Evolutionary conservation across 441 rosid species (phyloP).

Genomic region (Gossypium laxum): DNA sequence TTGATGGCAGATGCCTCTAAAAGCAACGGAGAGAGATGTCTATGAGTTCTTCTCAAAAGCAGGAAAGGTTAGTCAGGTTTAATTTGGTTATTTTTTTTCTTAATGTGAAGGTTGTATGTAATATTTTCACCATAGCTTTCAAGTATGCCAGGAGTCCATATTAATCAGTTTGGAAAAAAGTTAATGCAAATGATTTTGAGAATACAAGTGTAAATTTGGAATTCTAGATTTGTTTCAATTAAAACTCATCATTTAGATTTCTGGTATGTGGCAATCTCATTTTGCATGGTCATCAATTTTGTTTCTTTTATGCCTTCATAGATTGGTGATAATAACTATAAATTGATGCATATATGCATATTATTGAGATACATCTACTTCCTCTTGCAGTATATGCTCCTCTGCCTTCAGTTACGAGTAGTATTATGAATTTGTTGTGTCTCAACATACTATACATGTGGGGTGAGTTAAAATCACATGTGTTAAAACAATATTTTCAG

Average conservation of each 20-base stretch:
- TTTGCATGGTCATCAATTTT: background rate
- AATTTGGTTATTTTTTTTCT: conserved; percentile 6
- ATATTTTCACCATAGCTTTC: background rate
- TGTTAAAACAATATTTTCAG: conserved; percentile 6
- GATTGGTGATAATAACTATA: background rate
- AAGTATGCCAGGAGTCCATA: background rate
- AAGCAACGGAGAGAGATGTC: conserved; percentile 82
- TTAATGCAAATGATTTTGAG: background rate
- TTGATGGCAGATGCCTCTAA: conserved; percentile 71
- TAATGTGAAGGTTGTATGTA: background rate
- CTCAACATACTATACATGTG: conserved; percentile 23
- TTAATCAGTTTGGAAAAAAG: background rate
- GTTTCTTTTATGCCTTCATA: background rate
- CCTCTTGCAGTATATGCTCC: conserved; percentile 20
- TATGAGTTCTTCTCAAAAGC: conserved; percentile 88
- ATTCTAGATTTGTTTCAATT: background rate
- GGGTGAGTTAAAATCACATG: conserved; percentile 23
- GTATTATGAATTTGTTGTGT: conserved; percentile 25
- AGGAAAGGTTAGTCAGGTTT: conserved; percentile 60
- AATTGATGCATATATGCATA: conserved; percentile 11
- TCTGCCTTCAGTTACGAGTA: conserved; percentile 22
- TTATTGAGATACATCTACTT: conserved; percentile 20
- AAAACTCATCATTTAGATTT: background rate
- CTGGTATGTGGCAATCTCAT: background rate
- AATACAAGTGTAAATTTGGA: background rate